phyloP scores from a whole-genome alignment of 306 rosid species.

The Sicyos edulis region DNA sequence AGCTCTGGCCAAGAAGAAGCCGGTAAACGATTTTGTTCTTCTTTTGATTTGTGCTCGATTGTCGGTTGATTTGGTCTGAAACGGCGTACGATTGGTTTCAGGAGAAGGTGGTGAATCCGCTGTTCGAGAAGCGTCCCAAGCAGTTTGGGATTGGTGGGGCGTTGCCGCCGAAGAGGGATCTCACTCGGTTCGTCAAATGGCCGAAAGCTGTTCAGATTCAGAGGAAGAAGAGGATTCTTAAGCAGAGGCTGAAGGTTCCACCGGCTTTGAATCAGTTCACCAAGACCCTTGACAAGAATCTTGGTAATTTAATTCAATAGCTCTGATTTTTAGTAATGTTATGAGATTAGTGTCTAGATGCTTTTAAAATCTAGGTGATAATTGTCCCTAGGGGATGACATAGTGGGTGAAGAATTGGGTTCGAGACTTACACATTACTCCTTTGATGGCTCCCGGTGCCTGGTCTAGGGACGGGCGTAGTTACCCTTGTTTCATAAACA shows the following conservation, averaged over 20 bases:
- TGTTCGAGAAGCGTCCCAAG: conserved; percentile 61
- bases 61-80: background rate
- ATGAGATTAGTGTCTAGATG: too few relatives aligned
- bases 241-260: conserved; percentile 67
- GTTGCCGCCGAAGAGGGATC: conserved; percentile 59
- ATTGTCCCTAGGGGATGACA: too few relatives aligned
- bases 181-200: conserved; percentile 54
- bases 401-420: too few relatives aligned
- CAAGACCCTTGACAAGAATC: conserved; percentile 53
- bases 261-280: too few relatives aligned
- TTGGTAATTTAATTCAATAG: conserved; percentile 29
- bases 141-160: conserved; percentile 64
- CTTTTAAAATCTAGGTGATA: too few relatives aligned
- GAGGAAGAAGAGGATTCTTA: conserved; percentile 57
- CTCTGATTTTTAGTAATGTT: background rate
- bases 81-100: background rate
- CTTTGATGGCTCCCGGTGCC: too few relatives aligned
- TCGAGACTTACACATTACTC: too few relatives aligned
- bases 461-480: too few relatives aligned
- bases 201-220: conserved; percentile 54
- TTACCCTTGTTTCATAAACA: too few relatives aligned
- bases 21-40: conserved; percentile 14
- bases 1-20: conserved; percentile 33
- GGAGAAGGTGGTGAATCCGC: conserved; percentile 47
- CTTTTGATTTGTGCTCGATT: too few relatives aligned